These are phyloP conservation scores for Helianthus annuus DNA, from an alignment of 129 eudicot species.

Conservation along the genomic window HanXRQr2.0-SUNRISE NC_035433.2:52729941-52730440, in stretches of 20 bases:
- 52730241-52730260: conserved; percentile 30
- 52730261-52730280: conserved; percentile 19
- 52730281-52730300: conserved; percentile 1
- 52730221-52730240: conserved; percentile 14
- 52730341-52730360: conserved; percentile 6
- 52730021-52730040: conserved; percentile 36
- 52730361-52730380: no score
- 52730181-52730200: conserved; percentile 31
- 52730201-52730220: not conserved
- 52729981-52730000: conserved; percentile 26
- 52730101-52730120: conserved; percentile 32
- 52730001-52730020: conserved; percentile 33
- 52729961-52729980: conserved; percentile 37
- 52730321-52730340: conserved; percentile 10
- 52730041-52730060: conserved; percentile 32
- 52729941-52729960: conserved; percentile 31
- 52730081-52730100: conserved; percentile 36
- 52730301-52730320: conserved; percentile 12
- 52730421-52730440: no score
- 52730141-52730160: not conserved
- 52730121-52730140: conserved; percentile 11
- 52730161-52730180: conserved; percentile 11
- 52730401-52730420: no score
- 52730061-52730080: conserved; percentile 35
- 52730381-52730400: no score